These are phyloP conservation scores for Penicillium egyptiacum DNA, from an alignment of 495 filamentous ascomycete species.

Conservation along the genomic window DNA sequence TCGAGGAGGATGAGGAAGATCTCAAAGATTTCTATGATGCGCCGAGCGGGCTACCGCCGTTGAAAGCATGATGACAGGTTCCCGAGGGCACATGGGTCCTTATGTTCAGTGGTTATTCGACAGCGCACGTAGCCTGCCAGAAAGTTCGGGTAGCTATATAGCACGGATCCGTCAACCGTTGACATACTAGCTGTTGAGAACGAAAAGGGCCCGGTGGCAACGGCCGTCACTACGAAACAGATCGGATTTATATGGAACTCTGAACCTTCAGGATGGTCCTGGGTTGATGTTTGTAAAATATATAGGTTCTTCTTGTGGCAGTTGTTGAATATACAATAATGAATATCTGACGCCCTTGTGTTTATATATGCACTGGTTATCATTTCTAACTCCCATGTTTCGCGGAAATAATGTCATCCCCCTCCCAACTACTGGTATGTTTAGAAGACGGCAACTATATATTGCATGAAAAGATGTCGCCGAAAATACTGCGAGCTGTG, in stretches of 20 bases:
- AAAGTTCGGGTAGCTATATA: not conserved
- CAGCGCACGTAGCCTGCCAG: not conserved
- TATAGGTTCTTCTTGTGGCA: not conserved
- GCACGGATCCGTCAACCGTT: not conserved
- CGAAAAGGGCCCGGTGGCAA: not conserved
- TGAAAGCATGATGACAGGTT: constrained; percentile 22
- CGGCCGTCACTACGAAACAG: not conserved
- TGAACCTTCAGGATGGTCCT: not conserved
- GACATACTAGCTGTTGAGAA: not conserved
- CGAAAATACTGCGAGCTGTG: not conserved
- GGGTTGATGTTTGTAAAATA: not conserved
- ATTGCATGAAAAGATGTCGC: not conserved
- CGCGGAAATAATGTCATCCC: not conserved
- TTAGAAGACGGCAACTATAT: not conserved
- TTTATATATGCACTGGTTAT: not conserved
- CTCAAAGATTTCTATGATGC: constrained; percentile 46
- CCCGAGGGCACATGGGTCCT: not conserved
- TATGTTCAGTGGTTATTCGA: too few species aligned
- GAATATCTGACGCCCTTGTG: not conserved
- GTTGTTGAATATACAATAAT: not conserved
- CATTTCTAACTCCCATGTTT: not conserved
- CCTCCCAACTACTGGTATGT: not conserved
- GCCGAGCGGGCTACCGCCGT: constrained; percentile 37
- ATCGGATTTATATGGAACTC: not conserved
- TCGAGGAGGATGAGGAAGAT: constrained; percentile 44